A percentile compares a stretch with the other conserved stretches of the same genome.
These are phyloP conservation scores for Cryphonectria naterciae DNA, from an alignment of 2,329 filamentous ascomycete genomes.

Conservation along the genomic window DNA sequence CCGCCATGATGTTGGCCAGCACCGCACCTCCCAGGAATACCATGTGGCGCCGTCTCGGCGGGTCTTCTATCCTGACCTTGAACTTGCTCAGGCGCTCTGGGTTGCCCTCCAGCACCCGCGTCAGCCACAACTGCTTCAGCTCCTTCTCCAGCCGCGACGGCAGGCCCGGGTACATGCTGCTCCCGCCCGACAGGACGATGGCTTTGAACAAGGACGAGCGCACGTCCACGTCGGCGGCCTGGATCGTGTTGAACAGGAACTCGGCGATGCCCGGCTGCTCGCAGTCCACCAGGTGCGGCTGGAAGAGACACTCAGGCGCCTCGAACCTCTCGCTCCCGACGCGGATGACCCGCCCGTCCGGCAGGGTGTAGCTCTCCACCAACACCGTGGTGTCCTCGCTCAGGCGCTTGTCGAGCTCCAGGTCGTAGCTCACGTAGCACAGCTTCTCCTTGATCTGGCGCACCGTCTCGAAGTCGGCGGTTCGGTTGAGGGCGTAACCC, in stretches of 20 bases:
- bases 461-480: constrained; percentile 98
- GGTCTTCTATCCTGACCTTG: constrained; percentile 99
- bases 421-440: constrained; percentile 98
- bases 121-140: constrained; percentile 97
- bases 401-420: constrained; percentile 92
- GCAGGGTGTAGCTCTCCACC: constrained; percentile 96
- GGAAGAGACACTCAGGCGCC: constrained; percentile 96
- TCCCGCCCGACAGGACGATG: constrained; percentile 93
- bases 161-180: constrained; percentile 98
- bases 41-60: constrained; percentile 94
- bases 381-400: constrained; percentile 97
- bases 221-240: constrained; percentile 92
- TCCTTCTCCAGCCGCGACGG: constrained; percentile 97
- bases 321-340: constrained; percentile 98
- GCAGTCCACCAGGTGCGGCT: constrained; percentile 95
- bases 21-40: constrained; percentile 98
- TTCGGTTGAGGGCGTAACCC: constrained; percentile 96
- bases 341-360: constrained; percentile 92
- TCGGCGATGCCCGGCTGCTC: constrained; percentile 97
- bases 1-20: constrained; percentile 97
- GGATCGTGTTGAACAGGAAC: constrained; percentile 98
- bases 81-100: constrained; percentile 97
- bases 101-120: constrained; percentile 85
- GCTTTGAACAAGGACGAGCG: constrained; percentile 94
- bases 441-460: constrained; percentile 99